Evolutionary conservation across 1,284 basidiomycete species (phyloP), one percentile per base, ranked within the genome.

Genomic region (Porodaedalea pini): DNA sequence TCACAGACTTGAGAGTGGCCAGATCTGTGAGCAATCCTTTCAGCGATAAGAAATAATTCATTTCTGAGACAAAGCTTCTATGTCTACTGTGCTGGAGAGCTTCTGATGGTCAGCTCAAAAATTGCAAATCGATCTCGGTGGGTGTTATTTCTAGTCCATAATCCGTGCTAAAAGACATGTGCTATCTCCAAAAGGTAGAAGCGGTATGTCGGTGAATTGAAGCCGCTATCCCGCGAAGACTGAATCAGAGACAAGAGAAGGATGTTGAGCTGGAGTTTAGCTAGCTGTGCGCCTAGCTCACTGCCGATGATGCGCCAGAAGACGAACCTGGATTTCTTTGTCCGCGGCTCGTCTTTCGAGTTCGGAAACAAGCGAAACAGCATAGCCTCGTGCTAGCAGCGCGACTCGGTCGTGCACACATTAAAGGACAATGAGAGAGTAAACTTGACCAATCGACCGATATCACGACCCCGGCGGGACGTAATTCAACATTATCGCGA

Each of bases 341-440:
- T 17, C 29, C 32, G 32, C 36, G 5, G 31, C 15, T 19, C 40
- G 11, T 41, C 6, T 41, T 37, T 50, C 31, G 15, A n/a, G 4
- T 36, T 15, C 48, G 48, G 48, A 36, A 39, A 50, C 29, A 36
- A 50, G 48, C 48, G 48, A 50, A 50, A 17, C 31, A 36, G 6
- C 15, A 23, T 8, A 4, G 36, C 31, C 48, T 50, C 48, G 48
- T 50, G 48, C 48, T 50, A 8, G 17, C 40, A 50, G 45, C 45
- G 19, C 27, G 23, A 31, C 10, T 32, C 13, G 23, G 15, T 2
- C 27, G 10, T 21, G 45, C 10, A 23, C 21, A 44, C n/a, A 44
- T 7, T n/a, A 21, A 23, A 44, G 4, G 41, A 29, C 45, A 27
- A 31, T 47, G 29, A 17, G n/a, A 41, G 19, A 15, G 40, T 47